phyloP scores from a whole-genome alignment of 2,329 filamentous ascomycete genomes.

The Capronia americana region DNA sequence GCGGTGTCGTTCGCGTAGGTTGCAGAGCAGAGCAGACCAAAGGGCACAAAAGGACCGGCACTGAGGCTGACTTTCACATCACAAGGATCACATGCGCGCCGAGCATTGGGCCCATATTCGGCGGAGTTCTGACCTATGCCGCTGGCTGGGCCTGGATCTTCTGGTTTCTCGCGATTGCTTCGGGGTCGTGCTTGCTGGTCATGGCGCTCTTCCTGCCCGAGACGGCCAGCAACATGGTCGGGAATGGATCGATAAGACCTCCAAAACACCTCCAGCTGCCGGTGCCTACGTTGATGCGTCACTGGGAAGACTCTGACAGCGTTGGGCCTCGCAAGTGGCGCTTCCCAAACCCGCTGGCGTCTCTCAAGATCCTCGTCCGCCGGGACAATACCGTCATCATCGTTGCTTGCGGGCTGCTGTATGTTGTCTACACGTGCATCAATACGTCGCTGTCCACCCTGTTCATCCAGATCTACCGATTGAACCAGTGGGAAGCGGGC shows the following conservation, averaged over 20 bases:
- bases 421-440: neutral
- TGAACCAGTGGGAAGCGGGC: constrained; percentile 50
- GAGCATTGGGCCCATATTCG: constrained; percentile 58
- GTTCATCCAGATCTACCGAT: constrained; percentile 42
- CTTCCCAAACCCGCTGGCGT: neutral
- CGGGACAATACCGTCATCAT: neutral
- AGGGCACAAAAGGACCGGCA: constrained; percentile 49
- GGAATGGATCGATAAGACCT: constrained; percentile 41
- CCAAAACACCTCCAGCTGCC: constrained; percentile 19
- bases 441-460: constrained; percentile 5
- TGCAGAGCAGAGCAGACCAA: constrained; percentile 18
- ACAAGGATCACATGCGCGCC: constrained; percentile 49
- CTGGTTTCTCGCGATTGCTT: constrained; percentile 60
- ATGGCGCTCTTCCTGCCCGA: constrained; percentile 43
- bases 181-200: constrained; percentile 36
- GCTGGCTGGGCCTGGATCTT: constrained; percentile 61
- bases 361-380: neutral
- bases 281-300: neutral
- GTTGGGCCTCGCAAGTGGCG: neutral
- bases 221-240: constrained; percentile 45
- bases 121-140: constrained; percentile 54
- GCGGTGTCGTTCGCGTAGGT: constrained; percentile 38
- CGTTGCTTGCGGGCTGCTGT: neutral
- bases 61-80: constrained; percentile 39
- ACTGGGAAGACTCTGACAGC: neutral